Base-by-base conservation (phyloP, 768 basidiomycete species). In the Ramaria rubella region DNA sequence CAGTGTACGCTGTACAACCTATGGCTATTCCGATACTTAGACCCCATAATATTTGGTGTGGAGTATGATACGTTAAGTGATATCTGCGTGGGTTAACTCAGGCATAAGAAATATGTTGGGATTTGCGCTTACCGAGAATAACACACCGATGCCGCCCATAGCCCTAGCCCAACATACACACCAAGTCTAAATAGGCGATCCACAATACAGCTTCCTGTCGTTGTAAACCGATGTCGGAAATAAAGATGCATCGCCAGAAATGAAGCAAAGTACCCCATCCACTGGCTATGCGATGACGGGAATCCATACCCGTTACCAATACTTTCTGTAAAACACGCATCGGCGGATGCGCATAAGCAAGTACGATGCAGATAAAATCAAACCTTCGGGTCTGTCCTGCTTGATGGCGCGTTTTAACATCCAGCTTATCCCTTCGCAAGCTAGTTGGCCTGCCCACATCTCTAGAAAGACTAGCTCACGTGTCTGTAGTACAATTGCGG, bases 211-310 rank as follows among this genome's bases (percentile, higher is more conserved):
- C 54, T 75, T 6, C 86, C 85, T 1, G 79, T 81, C 2, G 80
- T 69, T 2, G 73, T 55, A 61, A 87, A 89, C 3, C 77, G 76
- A 63, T 91, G 88, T 33, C 81, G 80, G 60, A 82, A 83, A 60
- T 78, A 79, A 49, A 92, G 65, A 69, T 93, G 90, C 64, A 85
- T 81, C 42, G 83, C 65, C 43, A 92, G 68, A 68, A 92, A 93
- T 0, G 87, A 75, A 5, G 85, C 76, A 61, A 93, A 92, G 69
- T 87, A 93, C 15, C 82, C 90, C 90, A 93, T 91, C 67, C 85
- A 90, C 69, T 93, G 90, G 68, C 87, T 89, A 65, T 93, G 90
- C 14, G 88, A 90, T 0, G 90, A 91, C 0, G 90, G 90, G 62
- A 92, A 92, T 6, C 89, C 90, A 65, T 90, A 92, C 14, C 90